Base-by-base conservation (phyloP, 208 protist species). In the Trypanosoma cruzi region DNA sequence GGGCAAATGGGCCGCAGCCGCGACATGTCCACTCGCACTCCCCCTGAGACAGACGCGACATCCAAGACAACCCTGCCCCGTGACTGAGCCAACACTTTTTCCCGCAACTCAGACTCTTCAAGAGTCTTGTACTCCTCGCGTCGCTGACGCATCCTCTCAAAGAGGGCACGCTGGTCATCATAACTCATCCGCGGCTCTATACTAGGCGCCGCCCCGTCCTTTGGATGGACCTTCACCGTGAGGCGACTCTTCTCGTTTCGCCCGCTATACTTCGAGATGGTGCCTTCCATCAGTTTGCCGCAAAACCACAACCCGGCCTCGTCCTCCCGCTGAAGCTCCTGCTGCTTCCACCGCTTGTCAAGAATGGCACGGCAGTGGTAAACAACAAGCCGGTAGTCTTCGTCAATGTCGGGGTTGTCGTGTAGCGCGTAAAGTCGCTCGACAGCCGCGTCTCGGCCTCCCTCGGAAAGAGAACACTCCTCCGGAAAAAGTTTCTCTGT, bases 321-420 rank as follows among this genome's bases (percentile, higher is more conserved):
- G 6, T 54, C 54, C 64, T 85, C 81, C 10, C 65, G 29, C 36
- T 80, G 65, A 26, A 58, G 28, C 76, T 96, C 90, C 40, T 88
- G 75, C 28, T 28, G 40, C 49, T 73, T 79, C 88, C 90, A 96
- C 52, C 74, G 32, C 2, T 79, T 70, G 65, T 96, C 90, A 16
- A 96, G 49, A 44, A 96, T 72, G 11, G 77, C 85, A 37, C 90
- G 78, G 73, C 87, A 93, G 84, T 96, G 85, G 66, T 96, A 96
- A 26, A 96, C 79, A 40, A 74, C 37, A 32, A 91, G 79, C 2
- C 90, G 85, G n/a, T 64, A 55, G 64, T 88, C 81, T 65, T 96
- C 90, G 58, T 84, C 77, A 32, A 93, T 67, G 18, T 90, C 82
- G 37, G 90, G 90, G 69, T 90, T 82, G 31, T 93, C 84, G 49